Conservation (phyloP, 2,329 filamentous ascomycete genomes). For the Xylariaceae sp. region DNA sequence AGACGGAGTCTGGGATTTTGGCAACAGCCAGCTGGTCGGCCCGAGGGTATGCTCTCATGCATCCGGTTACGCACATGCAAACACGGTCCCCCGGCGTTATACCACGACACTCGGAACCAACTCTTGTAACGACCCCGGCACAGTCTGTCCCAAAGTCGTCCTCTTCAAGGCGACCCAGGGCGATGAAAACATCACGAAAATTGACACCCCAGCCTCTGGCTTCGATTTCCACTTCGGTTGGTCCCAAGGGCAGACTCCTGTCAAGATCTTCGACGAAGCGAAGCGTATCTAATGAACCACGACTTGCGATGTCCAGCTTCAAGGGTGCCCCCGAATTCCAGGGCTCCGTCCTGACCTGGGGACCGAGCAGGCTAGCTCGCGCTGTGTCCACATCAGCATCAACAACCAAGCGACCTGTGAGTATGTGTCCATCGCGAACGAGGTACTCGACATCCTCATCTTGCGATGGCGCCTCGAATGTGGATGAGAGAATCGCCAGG, state of each 20-base stretch:
- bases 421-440: conserved; percentile 10
- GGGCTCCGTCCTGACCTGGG: conserved; percentile 8
- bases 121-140: conserved; percentile 29
- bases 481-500: conserved; percentile 14
- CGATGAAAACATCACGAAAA: conserved; percentile 15
- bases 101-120: conserved; percentile 17
- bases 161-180: conserved; percentile 13
- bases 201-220: conserved; percentile 17
- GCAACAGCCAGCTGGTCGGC: conserved; percentile 6
- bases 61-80: conserved; percentile 8
- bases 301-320: conserved; percentile 14
- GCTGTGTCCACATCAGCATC: conserved; percentile 9
- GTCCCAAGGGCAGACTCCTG: conserved; percentile 7
- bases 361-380: conserved; percentile 10
- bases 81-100: conserved; percentile 13
- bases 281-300: conserved; percentile 21
- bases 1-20: conserved; percentile 13
- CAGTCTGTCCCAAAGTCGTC: conserved; percentile 19
- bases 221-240: conserved; percentile 20
- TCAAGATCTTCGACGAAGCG: conserved; percentile 20
- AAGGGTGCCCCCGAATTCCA: conserved; percentile 18
- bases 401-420: conserved; percentile 11
- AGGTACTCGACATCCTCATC: conserved; percentile 17
- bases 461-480: conserved; percentile 11
- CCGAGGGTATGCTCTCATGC: conserved; percentile 20